Percentiles rank a stretch among this genome's conserved stretches.
These are phyloP conservation scores for Eleusine coracana DNA, from an alignment of 176 grass and related monocot genomes.

Conservation along the genomic window DNA sequence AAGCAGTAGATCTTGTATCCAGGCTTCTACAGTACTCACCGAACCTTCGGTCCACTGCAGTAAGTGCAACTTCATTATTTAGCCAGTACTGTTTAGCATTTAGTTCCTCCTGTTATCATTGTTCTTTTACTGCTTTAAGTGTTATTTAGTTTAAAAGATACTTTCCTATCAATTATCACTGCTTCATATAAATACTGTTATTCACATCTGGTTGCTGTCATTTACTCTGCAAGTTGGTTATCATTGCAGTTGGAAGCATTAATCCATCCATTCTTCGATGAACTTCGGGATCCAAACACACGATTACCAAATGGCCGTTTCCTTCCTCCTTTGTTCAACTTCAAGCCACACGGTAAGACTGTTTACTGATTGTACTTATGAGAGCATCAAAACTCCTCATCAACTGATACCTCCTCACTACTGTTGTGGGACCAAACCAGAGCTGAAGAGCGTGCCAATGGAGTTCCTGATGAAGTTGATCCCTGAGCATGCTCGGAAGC, in stretches of 20 bases:
- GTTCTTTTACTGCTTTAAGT: not conserved
- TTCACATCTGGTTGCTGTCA: slow-evolving; percentile 5
- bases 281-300: slow-evolving; percentile 80
- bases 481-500: slow-evolving; percentile 82
- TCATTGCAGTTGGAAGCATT: slow-evolving; percentile 75
- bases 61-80: slow-evolving; percentile 52
- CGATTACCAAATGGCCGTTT: slow-evolving; percentile 82
- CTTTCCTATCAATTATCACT: slow-evolving; percentile 2
- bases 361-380: not conserved
- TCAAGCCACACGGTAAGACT: slow-evolving; percentile 82
- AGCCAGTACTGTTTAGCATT: not conserved
- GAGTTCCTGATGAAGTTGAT: slow-evolving; percentile 73
- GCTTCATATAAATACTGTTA: slow-evolving; percentile 9
- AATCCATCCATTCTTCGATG: slow-evolving; percentile 94
- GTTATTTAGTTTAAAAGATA: not conserved
- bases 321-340: slow-evolving; percentile 90
- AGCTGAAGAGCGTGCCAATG: slow-evolving; percentile 68
- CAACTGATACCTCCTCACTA: slow-evolving; percentile 15
- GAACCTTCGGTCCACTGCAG: slow-evolving; percentile 71
- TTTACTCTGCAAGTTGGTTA: slow-evolving; percentile 23
- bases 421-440: slow-evolving; percentile 43
- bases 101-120: not conserved
- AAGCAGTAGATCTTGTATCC: slow-evolving; percentile 95
- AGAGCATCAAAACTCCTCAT: not conserved
- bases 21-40: slow-evolving; percentile 94